Conservation (phyloP, 441 rosid genomes). For the Rhodomyrtus psidioides region DNA sequence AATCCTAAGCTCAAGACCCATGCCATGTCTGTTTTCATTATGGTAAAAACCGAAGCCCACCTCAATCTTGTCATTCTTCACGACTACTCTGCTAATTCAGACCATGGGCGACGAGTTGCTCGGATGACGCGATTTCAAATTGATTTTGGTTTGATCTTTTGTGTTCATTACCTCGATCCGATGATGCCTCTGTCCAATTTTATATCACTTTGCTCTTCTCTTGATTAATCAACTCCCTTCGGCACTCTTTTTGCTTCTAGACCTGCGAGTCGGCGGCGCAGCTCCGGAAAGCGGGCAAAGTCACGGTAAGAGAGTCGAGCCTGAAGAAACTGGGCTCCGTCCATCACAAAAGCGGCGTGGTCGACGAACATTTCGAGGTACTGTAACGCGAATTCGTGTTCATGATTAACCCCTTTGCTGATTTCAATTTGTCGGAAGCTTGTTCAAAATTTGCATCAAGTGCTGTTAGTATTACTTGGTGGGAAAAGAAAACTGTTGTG, state of each 20-base stretch:
- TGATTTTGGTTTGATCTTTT: not conserved
- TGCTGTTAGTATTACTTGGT: not conserved
- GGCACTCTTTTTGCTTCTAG: constrained; percentile 17
- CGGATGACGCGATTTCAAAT: not conserved
- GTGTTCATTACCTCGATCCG: not conserved
- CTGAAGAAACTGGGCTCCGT: constrained; percentile 62
- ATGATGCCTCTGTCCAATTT: not conserved
- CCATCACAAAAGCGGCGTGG: constrained; percentile 57
- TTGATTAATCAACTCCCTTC: not conserved
- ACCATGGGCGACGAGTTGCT: not conserved
- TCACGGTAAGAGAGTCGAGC: constrained; percentile 48
- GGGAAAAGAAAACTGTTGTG: not conserved
- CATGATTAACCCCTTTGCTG: not conserved
- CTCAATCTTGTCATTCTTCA: not conserved
- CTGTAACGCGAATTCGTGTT: not conserved
- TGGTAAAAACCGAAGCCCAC: constrained; percentile 27
- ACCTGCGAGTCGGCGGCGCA: constrained; percentile 70
- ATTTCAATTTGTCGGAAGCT: not conserved
- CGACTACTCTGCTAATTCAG: not conserved
- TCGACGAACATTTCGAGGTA: constrained; percentile 63
- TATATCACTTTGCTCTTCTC: not conserved
- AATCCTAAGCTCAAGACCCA: constrained; percentile 74
- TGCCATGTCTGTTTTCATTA: constrained; percentile 75
- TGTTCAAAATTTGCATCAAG: not conserved
- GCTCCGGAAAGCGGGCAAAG: constrained; percentile 58